These are phyloP conservation scores for Aspergillus intermedius DNA, from an alignment of 2,329 filamentous ascomycete species.

Conservation along the genomic window DNA sequence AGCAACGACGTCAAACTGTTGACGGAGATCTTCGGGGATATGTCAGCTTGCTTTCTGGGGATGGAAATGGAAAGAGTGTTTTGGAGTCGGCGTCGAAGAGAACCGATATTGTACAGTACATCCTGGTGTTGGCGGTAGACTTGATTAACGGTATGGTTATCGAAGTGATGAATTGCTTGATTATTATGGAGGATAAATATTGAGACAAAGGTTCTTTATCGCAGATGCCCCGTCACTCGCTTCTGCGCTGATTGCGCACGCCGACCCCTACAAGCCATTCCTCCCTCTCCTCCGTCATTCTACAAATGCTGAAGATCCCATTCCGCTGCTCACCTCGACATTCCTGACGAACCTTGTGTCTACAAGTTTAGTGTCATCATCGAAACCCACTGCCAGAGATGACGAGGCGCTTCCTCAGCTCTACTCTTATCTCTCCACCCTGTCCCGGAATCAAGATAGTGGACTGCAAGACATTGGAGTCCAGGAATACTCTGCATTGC, in stretches of 20 bases:
- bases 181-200: not conserved
- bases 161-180: not conserved
- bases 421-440: constrained; percentile 75
- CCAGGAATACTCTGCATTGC: constrained; percentile 77
- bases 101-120: constrained; percentile 87
- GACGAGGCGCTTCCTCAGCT: constrained; percentile 72
- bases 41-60: constrained; percentile 70
- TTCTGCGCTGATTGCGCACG: constrained; percentile 66
- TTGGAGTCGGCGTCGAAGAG: constrained; percentile 80
- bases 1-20: constrained; percentile 76
- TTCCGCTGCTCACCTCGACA: constrained; percentile 82
- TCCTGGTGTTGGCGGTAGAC: constrained; percentile 82
- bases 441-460: constrained; percentile 79
- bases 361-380: constrained; percentile 53
- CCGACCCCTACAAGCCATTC: constrained; percentile 68
- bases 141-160: constrained; percentile 66
- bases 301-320: constrained; percentile 73
- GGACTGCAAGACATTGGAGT: constrained; percentile 94
- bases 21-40: constrained; percentile 76
- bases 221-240: constrained; percentile 74
- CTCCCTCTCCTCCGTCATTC: constrained; percentile 78
- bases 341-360: constrained; percentile 76
- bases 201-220: not conserved
- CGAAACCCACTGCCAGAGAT: constrained; percentile 56
- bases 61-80: constrained; percentile 60